Percentiles rank a stretch among this genome's conserved stretches.
Conservation (phyloP, 805 yeast species). For the Zygoascus biomembranicola region DNA sequence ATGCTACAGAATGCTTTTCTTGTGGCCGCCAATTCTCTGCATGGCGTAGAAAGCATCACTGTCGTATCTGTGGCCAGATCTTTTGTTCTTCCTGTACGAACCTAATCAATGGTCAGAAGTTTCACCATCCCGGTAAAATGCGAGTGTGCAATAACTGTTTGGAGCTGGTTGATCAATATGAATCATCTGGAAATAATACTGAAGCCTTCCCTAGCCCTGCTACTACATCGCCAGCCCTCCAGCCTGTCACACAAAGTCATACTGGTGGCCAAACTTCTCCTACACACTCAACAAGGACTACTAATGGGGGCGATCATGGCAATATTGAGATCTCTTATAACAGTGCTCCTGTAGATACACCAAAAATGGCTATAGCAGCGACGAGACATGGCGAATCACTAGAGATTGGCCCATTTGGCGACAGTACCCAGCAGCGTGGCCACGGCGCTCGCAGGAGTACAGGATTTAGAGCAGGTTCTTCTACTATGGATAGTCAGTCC, state of each 20-base stretch:
- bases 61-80: conserved; percentile 93
- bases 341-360: conserved; percentile 41
- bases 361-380: conserved; percentile 75
- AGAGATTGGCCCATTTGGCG: conserved; percentile 39
- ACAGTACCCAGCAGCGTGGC: neutral
- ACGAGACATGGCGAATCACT: conserved; percentile 72
- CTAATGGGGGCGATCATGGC: conserved; percentile 13
- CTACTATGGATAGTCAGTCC: conserved; percentile 9
- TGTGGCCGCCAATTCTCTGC: conserved; percentile 67
- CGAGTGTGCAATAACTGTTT: conserved; percentile 72
- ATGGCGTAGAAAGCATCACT: conserved; percentile 87
- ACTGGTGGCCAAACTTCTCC: neutral
- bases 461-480: conserved; percentile 9
- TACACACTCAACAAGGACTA: neutral
- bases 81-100: conserved; percentile 80
- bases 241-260: neutral
- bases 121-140: conserved; percentile 59
- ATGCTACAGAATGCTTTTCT: conserved; percentile 77
- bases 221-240: neutral
- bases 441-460: neutral
- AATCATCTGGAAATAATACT: conserved; percentile 18
- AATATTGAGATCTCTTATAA: conserved; percentile 21
- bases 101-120: conserved; percentile 55
- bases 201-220: neutral
- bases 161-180: conserved; percentile 53